Base-by-base conservation (phyloP, 2,329 filamentous ascomycete species). In the Alternaria sp. region DNA sequence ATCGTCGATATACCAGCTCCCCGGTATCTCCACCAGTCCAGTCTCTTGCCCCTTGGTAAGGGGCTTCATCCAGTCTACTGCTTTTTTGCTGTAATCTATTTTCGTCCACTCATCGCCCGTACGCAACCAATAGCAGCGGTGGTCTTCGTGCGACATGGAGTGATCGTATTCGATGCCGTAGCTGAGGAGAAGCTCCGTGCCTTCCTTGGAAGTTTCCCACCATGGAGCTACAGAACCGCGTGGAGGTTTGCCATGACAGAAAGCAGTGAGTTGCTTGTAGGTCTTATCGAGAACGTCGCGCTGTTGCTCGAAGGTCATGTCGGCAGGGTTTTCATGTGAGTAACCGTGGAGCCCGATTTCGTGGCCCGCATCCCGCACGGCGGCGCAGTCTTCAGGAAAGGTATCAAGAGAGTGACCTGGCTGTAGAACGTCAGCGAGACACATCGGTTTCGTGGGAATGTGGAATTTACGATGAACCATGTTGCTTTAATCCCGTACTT, bases 291-390 rank as follows among this genome's bases (percentile, higher is more conserved):
- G 84, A 16, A 94, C 89, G 59, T 91, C 90, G 14, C 85, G 85
- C 75, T 94, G 91, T 78, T 94, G 91, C 72, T 93, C 90, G 2
- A 91, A 74, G 0, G 85, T 90, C 90, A 93, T 92, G 58, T 89
- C 86, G 0, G 82, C 83, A 0, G 90, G 90, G 68, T 93, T 92
- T 73, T 93, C 90, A 70, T 93, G 90, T 0, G 85, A 88, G 78
- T 93, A 93, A 5, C 81, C 90, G 64, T 93, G 90, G 7, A 91
- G 82, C 2, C 89, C 89, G 60, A 86, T 87, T 72, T 91, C 89
- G 70, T 90, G 89, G 2, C 88, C 88, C 0, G 84, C 82, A 62
- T 91, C 88, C 14, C 86, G 84, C 8, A 91, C 55, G 80, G 85
- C 72, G n/a, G 77, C 78, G 69, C 86, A 89, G 74, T 90, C 87